A percentile compares a stretch with the other conserved stretches of the same genome.
Evolutionary conservation across 768 basidiomycete species (phyloP).

Genomic region (Boletellus emodensis): DNA sequence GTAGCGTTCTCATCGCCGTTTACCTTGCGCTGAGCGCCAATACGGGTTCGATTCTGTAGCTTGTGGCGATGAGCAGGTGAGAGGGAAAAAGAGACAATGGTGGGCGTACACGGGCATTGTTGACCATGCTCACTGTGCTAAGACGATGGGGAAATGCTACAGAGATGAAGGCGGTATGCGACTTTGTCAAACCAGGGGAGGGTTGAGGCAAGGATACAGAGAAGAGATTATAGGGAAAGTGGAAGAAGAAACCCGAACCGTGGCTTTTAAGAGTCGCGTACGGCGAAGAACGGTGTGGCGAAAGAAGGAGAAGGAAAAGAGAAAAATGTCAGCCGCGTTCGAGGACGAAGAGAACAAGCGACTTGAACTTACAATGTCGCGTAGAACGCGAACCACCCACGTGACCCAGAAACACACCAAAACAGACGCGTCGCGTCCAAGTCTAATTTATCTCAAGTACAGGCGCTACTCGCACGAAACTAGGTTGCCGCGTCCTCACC

Average conservation of each 20-base stretch:
- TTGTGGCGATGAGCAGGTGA: conserved; percentile 28
- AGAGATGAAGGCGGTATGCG: conserved; percentile 16
- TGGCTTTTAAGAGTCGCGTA: conserved; percentile 24
- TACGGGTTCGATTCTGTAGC: conserved; percentile 65
- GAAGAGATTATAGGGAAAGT: conserved; percentile 32
- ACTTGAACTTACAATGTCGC: conserved; percentile 28
- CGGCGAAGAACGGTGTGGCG: conserved; percentile 15
- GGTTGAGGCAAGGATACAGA: conserved; percentile 16
- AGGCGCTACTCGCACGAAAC: too few species aligned
- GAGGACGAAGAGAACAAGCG: conserved; percentile 25
- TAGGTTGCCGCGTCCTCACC: too few species aligned
- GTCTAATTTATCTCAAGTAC: conserved; percentile 1
- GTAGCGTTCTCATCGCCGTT: conserved; percentile 79
- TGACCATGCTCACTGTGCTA: conserved; percentile 48
- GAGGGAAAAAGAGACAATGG: background rate
- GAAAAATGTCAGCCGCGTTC: conserved; percentile 34
- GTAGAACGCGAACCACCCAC: conserved; percentile 38
- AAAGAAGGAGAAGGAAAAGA: conserved; percentile 24
- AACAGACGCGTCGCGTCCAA: conserved; percentile 35
- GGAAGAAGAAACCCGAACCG: conserved; percentile 29
- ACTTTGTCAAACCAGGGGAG: too few species aligned
- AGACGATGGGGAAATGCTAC: conserved; percentile 26
- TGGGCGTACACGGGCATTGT: conserved; percentile 53
- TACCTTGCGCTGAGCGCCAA: conserved; percentile 57
- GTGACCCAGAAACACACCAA: conserved; percentile 35